A percentile compares a stretch with the other conserved stretches of the same genome.
phyloP scores from a whole-genome alignment of 192 early-diverging fungal species.

The Pilaira anomala region DNA sequence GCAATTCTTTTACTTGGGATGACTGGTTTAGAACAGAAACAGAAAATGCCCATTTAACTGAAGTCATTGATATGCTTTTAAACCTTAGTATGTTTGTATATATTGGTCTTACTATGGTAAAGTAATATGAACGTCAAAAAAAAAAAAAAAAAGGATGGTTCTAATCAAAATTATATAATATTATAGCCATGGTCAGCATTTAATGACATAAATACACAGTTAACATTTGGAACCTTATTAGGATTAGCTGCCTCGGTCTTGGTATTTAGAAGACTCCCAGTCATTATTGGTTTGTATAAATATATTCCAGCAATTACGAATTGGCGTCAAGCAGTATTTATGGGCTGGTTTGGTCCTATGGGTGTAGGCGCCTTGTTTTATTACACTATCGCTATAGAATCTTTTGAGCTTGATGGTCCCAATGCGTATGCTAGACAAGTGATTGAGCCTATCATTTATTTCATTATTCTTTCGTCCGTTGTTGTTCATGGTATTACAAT shows the following conservation, averaged over 20 bases:
- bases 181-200: constrained; percentile 65
- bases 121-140: too few species aligned
- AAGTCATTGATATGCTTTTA: constrained; percentile 78
- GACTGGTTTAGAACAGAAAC: constrained; percentile 85
- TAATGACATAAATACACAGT: constrained; percentile 42
- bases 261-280: constrained; percentile 67
- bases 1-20: constrained; percentile 85
- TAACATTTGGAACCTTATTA: constrained; percentile 62
- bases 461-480: constrained; percentile 74
- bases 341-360: constrained; percentile 91
- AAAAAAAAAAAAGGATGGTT: neutral
- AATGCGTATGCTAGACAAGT: constrained; percentile 30
- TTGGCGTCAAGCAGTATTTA: constrained; percentile 71
- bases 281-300: constrained; percentile 53
- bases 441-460: constrained; percentile 58
- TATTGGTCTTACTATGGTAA: constrained; percentile 67
- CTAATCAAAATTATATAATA: neutral
- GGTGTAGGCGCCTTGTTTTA: constrained; percentile 58
- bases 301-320: constrained; percentile 65
- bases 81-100: constrained; percentile 89
- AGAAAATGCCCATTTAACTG: constrained; percentile 73
- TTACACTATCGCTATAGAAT: constrained; percentile 29
- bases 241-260: constrained; percentile 58
- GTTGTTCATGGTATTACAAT: constrained; percentile 81
- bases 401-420: constrained; percentile 24